Conservation (phyloP, 352 stramenopile genomes). For the Phytophthora boehmeriae region DNA sequence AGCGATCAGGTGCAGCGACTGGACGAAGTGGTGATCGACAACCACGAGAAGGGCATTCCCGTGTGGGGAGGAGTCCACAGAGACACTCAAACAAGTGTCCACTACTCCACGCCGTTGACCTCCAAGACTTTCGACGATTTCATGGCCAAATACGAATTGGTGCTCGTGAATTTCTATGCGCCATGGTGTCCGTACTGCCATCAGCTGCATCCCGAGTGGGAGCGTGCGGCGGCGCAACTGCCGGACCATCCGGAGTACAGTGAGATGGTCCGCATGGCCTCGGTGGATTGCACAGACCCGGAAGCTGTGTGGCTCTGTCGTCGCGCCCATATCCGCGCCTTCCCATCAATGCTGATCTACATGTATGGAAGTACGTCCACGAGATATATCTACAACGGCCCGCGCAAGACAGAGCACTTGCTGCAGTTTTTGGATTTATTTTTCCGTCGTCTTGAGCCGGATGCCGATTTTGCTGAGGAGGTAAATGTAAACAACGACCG, state of each 20-base stretch:
- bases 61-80: conserved; percentile 68
- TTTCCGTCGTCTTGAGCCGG: conserved; percentile 77
- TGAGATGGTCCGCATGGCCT: conserved; percentile 80
- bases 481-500: conserved; percentile 63
- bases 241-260: conserved; percentile 80
- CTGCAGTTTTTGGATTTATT: conserved; percentile 87
- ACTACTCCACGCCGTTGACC: conserved; percentile 79
- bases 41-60: conserved; percentile 62
- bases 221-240: conserved; percentile 70
- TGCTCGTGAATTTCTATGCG: conserved; percentile 87
- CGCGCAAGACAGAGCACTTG: conserved; percentile 71
- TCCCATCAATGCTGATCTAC: conserved; percentile 89
- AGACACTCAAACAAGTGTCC: conserved; percentile 51
- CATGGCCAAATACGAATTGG: conserved; percentile 84
- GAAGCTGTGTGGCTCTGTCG: conserved; percentile 69
- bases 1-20: conserved; percentile 44
- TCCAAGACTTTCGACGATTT: conserved; percentile 76
- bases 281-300: conserved; percentile 79
- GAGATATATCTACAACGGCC: conserved; percentile 84
- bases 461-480: conserved; percentile 83
- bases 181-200: conserved; percentile 84
- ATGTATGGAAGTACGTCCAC: conserved; percentile 83
- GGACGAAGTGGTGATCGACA: conserved; percentile 77
- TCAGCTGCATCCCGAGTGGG: conserved; percentile 79
- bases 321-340: conserved; percentile 73